Evolutionary conservation across 768 basidiomycete genomes (phyloP), one percentile per base, ranked within the genome.

Genomic region (Tylopilus vinaceipallidus): DNA sequence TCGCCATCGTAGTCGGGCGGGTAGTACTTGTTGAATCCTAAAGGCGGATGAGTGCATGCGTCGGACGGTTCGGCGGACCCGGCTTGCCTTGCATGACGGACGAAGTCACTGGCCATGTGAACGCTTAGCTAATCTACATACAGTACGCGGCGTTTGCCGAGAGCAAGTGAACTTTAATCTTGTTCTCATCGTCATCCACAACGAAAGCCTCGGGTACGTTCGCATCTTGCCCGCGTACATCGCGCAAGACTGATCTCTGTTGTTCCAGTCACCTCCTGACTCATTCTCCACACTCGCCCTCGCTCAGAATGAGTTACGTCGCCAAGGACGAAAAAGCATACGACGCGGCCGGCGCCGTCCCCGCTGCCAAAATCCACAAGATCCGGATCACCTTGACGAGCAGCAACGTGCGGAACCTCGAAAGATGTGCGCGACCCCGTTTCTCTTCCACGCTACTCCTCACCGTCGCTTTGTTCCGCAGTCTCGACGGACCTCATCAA

Each of bases 361-460:
- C 89, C 65, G 76, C 82, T 58, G 88, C 91, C 69, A 95, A 98
- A 75, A 83, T 92, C 71, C 95, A 98, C 84, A 98, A 98, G 83
- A 98, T 98, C 73, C 80, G 97, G 57, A 99, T 99, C 79, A 98
- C 97, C 58, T 80, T 99, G 71, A 98, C 97, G 58, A 92, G 90
- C 76, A 88, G 90, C 77, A 98, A 98, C 72, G 91, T 98, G 75
- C 86, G 82, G 80, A 95, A 94, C 81, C 77, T 99, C 65, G 97
- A 99, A 79, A 99, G 98, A 77, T 98, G 95, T 98, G 57, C 53
- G 79, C 72, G 11, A 26, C 8, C 20, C 41, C 30, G 0, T 22
- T 0, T 38, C 17, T 27, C 3, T 29, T 17, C 14, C 8, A 35
- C 36, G 3, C 27, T 27, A 38, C 17, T 10, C 43, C 14, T 16